Evolutionary conservation across 2,329 filamentous ascomycete genomes (phyloP).

Genomic region (Pseudogymnoascus sp.): DNA sequence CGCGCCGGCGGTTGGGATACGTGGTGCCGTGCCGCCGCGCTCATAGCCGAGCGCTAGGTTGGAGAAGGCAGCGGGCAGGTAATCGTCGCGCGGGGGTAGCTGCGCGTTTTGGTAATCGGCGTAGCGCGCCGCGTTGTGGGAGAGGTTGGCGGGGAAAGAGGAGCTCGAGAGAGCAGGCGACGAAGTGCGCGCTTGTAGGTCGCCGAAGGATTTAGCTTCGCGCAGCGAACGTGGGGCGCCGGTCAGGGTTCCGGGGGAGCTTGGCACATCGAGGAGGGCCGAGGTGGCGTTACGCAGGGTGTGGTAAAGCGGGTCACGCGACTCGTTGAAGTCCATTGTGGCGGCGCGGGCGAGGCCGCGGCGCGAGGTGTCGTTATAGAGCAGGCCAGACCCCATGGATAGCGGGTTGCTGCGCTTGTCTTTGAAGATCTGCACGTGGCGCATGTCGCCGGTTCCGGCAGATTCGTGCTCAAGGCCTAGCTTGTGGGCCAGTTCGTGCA

Average conservation of each 20-base stretch:
- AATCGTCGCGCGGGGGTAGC: conserved; percentile 65
- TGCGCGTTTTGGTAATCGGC: conserved; percentile 54
- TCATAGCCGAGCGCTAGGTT: conserved; percentile 47
- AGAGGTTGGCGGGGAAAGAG: conserved; percentile 68
- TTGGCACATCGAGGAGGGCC: conserved; percentile 77
- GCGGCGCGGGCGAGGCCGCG: conserved; percentile 85
- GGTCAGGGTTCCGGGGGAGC: conserved; percentile 57
- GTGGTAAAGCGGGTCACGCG: conserved; percentile 65
- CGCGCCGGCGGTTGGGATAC: conserved; percentile 40
- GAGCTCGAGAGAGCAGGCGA: conserved; percentile 86
- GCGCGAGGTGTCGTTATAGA: conserved; percentile 66
- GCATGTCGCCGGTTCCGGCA: conserved; percentile 76
- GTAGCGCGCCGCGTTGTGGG: conserved; percentile 55
- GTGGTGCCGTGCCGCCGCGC: conserved; percentile 20
- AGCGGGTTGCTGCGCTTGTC: conserved; percentile 35
- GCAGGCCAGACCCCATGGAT: conserved; percentile 34
- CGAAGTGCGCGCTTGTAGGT: conserved; percentile 88
- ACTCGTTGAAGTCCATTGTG: conserved; percentile 92
- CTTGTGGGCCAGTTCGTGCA: conserved; percentile 91
- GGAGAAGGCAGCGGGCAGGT: conserved; percentile 44
- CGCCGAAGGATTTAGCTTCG: conserved; percentile 92
- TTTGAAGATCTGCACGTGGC: conserved; percentile 86
- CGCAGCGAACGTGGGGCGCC: conserved; percentile 73
- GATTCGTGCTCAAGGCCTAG: conserved; percentile 89
- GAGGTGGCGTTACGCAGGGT: conserved; percentile 74